A percentile compares a stretch with the other conserved stretches of the same genome.
phyloP scores from a whole-genome alignment of 805 yeast species.

The Grigorovia transvaalensis region DNA sequence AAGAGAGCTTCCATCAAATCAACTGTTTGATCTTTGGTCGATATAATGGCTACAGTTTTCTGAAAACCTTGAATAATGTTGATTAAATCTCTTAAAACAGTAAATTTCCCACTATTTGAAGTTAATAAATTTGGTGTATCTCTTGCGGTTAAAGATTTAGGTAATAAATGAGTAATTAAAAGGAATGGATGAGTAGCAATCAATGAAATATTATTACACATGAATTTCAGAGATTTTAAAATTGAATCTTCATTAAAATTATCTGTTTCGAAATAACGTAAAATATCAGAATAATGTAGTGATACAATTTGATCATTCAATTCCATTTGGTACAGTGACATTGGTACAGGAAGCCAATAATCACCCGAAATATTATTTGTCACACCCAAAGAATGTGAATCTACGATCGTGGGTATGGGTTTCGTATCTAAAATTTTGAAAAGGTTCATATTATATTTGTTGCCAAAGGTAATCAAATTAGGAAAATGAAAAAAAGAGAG shows the following conservation, averaged over 20 bases:
- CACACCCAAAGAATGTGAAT: conserved; percentile 36
- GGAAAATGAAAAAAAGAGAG: no score
- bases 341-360: conserved; percentile 70
- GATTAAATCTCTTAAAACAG: conserved; percentile 53
- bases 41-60: conserved; percentile 57
- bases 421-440: conserved; percentile 68
- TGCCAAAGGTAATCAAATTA: no score
- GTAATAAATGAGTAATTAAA: conserved; percentile 74
- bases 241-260: conserved; percentile 44
- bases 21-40: conserved; percentile 55
- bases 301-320: conserved; percentile 87
- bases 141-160: conserved; percentile 60
- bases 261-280: conserved; percentile 66
- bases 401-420: conserved; percentile 73
- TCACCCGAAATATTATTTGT: conserved; percentile 38
- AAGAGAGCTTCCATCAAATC: conserved; percentile 68
- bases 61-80: conserved; percentile 38
- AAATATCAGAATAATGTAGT: conserved; percentile 80
- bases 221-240: conserved; percentile 63
- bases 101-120: conserved; percentile 78
- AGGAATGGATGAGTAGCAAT: conserved; percentile 87
- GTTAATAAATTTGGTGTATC: conserved; percentile 62
- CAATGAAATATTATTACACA: conserved; percentile 63
- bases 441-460: conserved; percentile 54
- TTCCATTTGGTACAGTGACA: conserved; percentile 79